Percentiles rank a stretch among this genome's conserved stretches.
Evolutionary conservation across 2,329 filamentous ascomycete genomes (phyloP).

Genomic region (Colletotrichum phormii): DNA sequence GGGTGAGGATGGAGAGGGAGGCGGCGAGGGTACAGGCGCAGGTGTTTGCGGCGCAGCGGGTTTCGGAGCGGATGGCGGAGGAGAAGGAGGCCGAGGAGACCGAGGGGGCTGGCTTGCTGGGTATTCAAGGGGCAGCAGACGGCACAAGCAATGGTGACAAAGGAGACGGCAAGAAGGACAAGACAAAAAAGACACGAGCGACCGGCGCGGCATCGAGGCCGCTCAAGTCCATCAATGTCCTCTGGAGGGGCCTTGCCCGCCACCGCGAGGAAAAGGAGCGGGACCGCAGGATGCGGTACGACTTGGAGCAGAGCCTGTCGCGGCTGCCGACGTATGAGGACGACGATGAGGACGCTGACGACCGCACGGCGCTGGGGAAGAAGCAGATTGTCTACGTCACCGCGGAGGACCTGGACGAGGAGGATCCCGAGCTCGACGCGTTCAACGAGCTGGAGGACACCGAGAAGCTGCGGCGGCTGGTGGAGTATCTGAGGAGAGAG

Average conservation of each 20-base stretch:
- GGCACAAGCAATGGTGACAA: neutral
- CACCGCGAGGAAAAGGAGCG: conserved; percentile 77
- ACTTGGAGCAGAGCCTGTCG: conserved; percentile 73
- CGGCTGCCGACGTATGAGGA: conserved; percentile 76
- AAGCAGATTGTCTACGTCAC: conserved; percentile 65
- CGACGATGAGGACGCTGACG: conserved; percentile 75
- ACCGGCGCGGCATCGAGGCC: conserved; percentile 57
- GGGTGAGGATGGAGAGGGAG: conserved; percentile 78
- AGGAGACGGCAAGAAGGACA: conserved; percentile 44
- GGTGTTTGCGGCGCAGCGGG: conserved; percentile 82
- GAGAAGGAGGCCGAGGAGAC: conserved; percentile 50
- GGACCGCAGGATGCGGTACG: conserved; percentile 72
- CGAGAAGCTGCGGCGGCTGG: conserved; percentile 75
- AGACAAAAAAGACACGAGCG: conserved; percentile 43
- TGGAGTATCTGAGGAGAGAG: conserved; percentile 76
- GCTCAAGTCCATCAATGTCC: conserved; percentile 76
- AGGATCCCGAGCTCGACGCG: conserved; percentile 82
- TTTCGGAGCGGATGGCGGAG: conserved; percentile 81
- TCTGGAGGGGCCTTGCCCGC: conserved; percentile 82
- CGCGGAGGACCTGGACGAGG: conserved; percentile 79
- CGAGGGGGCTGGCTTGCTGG: neutral
- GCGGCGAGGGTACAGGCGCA: conserved; percentile 75
- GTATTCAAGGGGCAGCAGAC: neutral
- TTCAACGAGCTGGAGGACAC: conserved; percentile 77
- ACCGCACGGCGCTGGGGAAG: conserved; percentile 75